Conservation (phyloP, 2,329 filamentous ascomycete genomes). For the Claviceps purpurea region DNA sequence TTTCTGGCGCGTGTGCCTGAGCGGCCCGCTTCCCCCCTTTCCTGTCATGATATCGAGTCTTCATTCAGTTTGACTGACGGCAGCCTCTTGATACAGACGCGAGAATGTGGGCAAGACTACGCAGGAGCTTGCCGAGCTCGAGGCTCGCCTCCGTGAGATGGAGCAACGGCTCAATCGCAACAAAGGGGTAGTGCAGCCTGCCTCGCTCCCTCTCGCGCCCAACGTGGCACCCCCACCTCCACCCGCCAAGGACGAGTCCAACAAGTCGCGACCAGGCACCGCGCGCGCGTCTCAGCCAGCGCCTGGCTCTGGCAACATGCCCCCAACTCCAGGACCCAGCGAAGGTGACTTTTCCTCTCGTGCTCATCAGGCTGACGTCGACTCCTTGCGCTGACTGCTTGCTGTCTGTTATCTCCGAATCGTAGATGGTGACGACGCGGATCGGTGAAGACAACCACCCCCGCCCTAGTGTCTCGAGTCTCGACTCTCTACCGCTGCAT, state of each 20-base stretch:
- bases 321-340: conserved; percentile 46
- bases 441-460: conserved; percentile 12
- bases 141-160: conserved; percentile 71
- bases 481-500: background rate
- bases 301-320: conserved; percentile 42
- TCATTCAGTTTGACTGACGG: background rate
- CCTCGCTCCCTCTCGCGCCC: conserved; percentile 6
- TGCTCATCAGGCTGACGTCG: conserved; percentile 17
- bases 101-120: conserved; percentile 56
- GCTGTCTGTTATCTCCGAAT: background rate
- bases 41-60: background rate
- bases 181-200: conserved; percentile 9
- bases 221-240: conserved; percentile 7
- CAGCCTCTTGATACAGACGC: conserved; percentile 2
- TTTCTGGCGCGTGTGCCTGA: background rate
- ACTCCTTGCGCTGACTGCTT: conserved; percentile 2
- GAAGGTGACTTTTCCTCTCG: conserved; percentile 44
- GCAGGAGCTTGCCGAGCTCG: conserved; percentile 73
- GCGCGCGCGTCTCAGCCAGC: conserved; percentile 36
- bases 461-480: background rate
- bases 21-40: background rate
- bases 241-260: conserved; percentile 19
- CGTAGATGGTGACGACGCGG: conserved; percentile 26
- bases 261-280: conserved; percentile 40
- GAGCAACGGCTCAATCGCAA: conserved; percentile 55